Evolutionary conservation across 1,284 basidiomycete species (phyloP), one percentile per base, ranked within the genome.

Genomic region (Athelia psychrophila): DNA sequence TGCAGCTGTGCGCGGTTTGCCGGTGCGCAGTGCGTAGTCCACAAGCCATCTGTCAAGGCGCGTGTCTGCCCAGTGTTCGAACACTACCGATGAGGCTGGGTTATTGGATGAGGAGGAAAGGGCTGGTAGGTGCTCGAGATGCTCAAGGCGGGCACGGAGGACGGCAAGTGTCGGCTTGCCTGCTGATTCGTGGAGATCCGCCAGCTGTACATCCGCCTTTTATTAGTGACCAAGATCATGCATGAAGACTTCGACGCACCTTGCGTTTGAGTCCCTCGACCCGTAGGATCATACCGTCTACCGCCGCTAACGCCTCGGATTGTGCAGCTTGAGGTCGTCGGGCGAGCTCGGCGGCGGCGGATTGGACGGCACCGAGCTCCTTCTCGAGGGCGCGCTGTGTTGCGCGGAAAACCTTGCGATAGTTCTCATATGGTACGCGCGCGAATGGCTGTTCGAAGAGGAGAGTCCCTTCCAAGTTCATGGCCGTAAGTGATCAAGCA

Each of bases 1-100:
- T 58, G 74, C 75, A 3, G 91, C 90, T 1, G 86, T 87, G 59
- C 77, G 74, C 62, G 86, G 81, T 65, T 83, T 84, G 36, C 88
- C 89, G 44, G 79, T 77, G 24, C 95, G 77, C 38, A 98, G 74
- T 44, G 91, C 82, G 85, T 95, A 96, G 67, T 99, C 96, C 1
- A 94, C 87, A 24, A 99, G 75, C 86, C 95, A 97, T 55, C 96
- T 74, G 63, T 95, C 89, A 9, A 98, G 73, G 25, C 94, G 76
- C 36, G 78, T 84, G 58, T 90, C 84, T 16, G 86, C 82, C 92
- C 92, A 96, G 44, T 82, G 74, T 16, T 76, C 74, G 66, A 85
- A 90, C 18, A 71, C 62, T n/a, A n/a, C n/a, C n/a, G n/a, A n/a
- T n/a, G n/a, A n/a, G 19, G 79, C 75, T n/a, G 38, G 38, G n/a